phyloP scores from a whole-genome alignment of 2,329 filamentous ascomycete species.

The Aspergillus aculeatinus region DNA sequence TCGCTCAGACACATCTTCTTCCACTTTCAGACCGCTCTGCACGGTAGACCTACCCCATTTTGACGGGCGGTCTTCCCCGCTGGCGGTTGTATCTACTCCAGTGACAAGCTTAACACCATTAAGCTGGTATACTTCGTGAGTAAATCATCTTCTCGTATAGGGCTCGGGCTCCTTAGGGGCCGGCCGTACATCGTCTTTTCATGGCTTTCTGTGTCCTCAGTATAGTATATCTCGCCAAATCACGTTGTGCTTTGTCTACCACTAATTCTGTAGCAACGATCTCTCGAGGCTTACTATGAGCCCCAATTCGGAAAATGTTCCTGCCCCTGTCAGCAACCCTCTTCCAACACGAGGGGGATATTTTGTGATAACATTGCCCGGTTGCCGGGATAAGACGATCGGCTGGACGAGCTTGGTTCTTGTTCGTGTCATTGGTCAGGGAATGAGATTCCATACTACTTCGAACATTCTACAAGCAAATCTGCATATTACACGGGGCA shows the following conservation, averaged over 20 bases:
- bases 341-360: slow-evolving; percentile 5
- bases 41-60: not conserved
- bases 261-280: not conserved
- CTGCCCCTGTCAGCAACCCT: slow-evolving; percentile 1
- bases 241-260: not conserved
- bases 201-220: not conserved
- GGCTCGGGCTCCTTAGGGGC: not conserved
- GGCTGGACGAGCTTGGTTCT: not conserved
- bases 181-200: not conserved
- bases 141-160: not conserved
- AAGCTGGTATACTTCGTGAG: not conserved
- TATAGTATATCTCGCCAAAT: not conserved
- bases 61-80: not conserved
- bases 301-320: not conserved
- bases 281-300: not conserved
- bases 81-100: not conserved
- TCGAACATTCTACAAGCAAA: slow-evolving; percentile 4
- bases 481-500: slow-evolving; percentile 7
- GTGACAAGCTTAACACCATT: not conserved
- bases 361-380: slow-evolving; percentile 1
- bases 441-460: not conserved
- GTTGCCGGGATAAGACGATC: slow-evolving; percentile 5
- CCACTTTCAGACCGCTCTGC: not conserved
- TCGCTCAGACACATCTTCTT: not conserved
- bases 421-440: not conserved